These are phyloP conservation scores for Croton setiger DNA, from an alignment of 441 rosid species.

Conservation along the genomic window DNA sequence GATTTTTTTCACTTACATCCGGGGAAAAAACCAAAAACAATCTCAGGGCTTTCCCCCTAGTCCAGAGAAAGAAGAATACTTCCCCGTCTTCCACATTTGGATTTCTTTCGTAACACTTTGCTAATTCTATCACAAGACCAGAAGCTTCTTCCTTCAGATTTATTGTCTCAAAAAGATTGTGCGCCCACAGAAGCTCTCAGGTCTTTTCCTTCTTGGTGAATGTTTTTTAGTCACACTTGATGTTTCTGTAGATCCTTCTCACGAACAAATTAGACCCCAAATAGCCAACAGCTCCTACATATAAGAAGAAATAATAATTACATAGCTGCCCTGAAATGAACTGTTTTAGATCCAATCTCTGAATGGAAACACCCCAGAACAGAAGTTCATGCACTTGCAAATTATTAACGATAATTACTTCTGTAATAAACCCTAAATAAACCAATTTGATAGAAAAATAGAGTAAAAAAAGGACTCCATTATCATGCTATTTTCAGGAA, in stretches of 20 bases:
- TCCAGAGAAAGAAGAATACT: conserved; percentile 25
- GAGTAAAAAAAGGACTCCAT: background rate
- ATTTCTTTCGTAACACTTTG: conserved; percentile 17
- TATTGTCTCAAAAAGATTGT: conserved; percentile 25
- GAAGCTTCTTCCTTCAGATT: conserved; percentile 25
- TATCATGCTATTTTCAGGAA: background rate
- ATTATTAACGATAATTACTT: background rate
- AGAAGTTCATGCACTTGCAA: background rate
- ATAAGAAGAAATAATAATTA: background rate
- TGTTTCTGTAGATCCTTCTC: conserved; percentile 94
- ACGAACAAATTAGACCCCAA: conserved; percentile 89
- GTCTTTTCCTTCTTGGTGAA: conserved; percentile 12
- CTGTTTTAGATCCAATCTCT: background rate
- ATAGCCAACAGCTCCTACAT: conserved; percentile 89
- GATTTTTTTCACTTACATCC: conserved; percentile 41
- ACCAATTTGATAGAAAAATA: background rate
- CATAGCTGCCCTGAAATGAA: background rate
- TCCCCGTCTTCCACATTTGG: conserved; percentile 28
- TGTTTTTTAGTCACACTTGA: conserved; percentile 67
- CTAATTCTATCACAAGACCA: conserved; percentile 19
- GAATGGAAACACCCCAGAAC: too few species aligned
- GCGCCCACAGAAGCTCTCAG: conserved; percentile 31
- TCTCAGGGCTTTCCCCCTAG: conserved; percentile 30
- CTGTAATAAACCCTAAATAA: background rate
- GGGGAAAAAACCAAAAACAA: conserved; percentile 27